These are phyloP conservation scores for Yamadazyma sp. DNA, from an alignment of 805 yeast genomes.

Conservation along the genomic window DNA sequence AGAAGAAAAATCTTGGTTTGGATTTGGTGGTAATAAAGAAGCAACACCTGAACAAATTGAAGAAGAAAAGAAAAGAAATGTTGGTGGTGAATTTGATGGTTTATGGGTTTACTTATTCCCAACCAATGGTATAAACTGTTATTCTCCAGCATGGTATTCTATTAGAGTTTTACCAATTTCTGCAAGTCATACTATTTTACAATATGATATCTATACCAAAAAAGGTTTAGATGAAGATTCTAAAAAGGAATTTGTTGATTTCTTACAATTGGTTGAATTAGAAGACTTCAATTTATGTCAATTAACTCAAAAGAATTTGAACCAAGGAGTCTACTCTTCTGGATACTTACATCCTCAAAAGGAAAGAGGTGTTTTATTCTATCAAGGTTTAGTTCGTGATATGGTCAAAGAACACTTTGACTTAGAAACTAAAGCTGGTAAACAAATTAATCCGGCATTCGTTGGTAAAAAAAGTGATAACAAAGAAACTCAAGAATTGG, in stretches of 20 bases:
- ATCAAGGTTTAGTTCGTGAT: slow-evolving; percentile 53
- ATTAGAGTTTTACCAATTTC: slow-evolving; percentile 56
- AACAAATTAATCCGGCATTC: slow-evolving; percentile 50
- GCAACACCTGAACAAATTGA: slow-evolving; percentile 7
- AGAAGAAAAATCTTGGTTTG: slow-evolving; percentile 49
- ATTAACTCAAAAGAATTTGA: slow-evolving; percentile 57
- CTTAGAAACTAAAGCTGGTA: slow-evolving; percentile 43
- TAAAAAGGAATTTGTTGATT: slow-evolving; percentile 61
- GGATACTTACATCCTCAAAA: slow-evolving; percentile 59
- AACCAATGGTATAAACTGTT: slow-evolving; percentile 59
- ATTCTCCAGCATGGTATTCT: slow-evolving; percentile 66
- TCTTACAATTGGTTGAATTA: slow-evolving; percentile 56
- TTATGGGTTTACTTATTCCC: slow-evolving; percentile 63
- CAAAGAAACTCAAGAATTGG: slow-evolving; percentile 46
- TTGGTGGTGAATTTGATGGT: slow-evolving; percentile 61
- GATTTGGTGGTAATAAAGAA: slow-evolving; percentile 37
- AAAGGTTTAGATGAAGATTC: slow-evolving; percentile 51
- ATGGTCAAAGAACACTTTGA: slow-evolving; percentile 56
- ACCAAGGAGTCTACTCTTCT: slow-evolving; percentile 56
- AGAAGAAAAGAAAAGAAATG: slow-evolving; percentile 38
- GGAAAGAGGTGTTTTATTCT: slow-evolving; percentile 57
- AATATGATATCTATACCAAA: slow-evolving; percentile 60
- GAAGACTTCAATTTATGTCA: slow-evolving; percentile 56
- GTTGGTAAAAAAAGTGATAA: slow-evolving; percentile 39
- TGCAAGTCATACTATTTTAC: slow-evolving; percentile 53